These are phyloP conservation scores for Syzygium malaccense DNA, from an alignment of 441 rosid species.

Conservation along the genomic window DNA sequence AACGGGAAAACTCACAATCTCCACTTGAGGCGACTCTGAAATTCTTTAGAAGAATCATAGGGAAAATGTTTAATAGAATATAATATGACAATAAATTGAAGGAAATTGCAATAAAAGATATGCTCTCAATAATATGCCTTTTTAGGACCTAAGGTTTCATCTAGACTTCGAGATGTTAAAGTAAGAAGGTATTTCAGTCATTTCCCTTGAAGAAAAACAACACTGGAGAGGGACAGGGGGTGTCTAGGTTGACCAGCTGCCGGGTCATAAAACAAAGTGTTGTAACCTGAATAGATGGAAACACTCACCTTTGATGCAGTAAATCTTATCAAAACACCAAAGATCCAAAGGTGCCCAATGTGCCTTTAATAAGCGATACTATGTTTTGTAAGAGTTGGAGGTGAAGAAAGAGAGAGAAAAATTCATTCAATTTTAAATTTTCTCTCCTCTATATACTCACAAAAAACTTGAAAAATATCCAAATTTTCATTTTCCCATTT, in stretches of 20 bases:
- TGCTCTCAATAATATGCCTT: not conserved
- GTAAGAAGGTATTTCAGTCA: no score
- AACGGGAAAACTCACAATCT: not conserved
- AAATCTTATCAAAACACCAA: no score
- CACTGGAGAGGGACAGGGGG: no score
- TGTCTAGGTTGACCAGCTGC: no score
- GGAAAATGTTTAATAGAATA: not conserved
- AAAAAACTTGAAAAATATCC: not conserved
- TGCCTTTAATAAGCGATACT: not conserved
- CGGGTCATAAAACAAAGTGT: no score
- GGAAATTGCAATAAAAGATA: not conserved
- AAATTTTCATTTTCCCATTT: not conserved
- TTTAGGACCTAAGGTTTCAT: no score
- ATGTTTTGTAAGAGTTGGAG: not conserved
- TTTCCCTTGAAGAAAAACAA: no score
- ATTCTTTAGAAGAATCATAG: not conserved
- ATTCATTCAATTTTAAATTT: not conserved
- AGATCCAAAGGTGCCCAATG: no score
- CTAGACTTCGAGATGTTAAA: no score
- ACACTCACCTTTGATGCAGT: no score
- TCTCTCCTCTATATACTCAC: not conserved
- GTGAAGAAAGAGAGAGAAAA: not conserved
- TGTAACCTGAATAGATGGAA: no score
- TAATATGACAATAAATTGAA: not conserved
- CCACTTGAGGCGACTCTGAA: not conserved